Percentiles rank a stretch among this genome's conserved stretches.
These are phyloP conservation scores for Stenocarpella maydis DNA, from an alignment of 2,329 filamentous ascomycete genomes.

Conservation along the genomic window DNA sequence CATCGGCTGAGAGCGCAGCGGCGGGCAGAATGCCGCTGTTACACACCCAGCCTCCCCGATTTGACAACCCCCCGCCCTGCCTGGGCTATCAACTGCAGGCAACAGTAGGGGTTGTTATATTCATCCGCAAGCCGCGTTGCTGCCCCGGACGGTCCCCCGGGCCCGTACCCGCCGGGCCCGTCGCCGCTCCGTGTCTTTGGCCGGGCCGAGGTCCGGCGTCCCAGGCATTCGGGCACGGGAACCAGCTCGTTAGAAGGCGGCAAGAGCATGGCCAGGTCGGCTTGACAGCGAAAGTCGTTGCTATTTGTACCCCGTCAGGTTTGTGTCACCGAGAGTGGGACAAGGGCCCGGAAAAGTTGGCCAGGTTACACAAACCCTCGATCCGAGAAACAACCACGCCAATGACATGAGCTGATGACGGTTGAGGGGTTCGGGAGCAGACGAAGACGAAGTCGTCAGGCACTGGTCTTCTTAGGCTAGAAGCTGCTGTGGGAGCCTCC, in stretches of 20 bases:
- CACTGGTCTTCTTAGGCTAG: neutral
- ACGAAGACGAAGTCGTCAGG: too few species aligned
- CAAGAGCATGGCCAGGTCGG: neutral
- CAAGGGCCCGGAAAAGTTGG: neutral
- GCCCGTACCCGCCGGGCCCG: neutral
- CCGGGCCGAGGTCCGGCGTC: neutral
- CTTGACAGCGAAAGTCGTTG: neutral
- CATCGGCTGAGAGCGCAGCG: neutral
- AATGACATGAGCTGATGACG: neutral
- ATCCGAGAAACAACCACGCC: neutral
- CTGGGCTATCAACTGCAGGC: neutral
- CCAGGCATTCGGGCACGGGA: neutral
- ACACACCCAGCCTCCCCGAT: constrained; percentile 9
- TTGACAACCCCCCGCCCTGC: neutral
- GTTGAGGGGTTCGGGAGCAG: too few species aligned
- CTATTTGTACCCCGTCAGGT: neutral
- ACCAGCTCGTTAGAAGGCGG: neutral
- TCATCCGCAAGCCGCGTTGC: neutral
- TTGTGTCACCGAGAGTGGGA: neutral
- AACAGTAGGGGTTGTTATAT: neutral
- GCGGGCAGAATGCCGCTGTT: neutral
- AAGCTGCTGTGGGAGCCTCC: neutral
- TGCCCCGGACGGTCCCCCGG: neutral
- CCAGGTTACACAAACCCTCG: neutral
- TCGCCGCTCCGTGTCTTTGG: neutral